A percentile compares a stretch with the other conserved stretches of the same genome.
phyloP scores from a whole-genome alignment of 2,329 filamentous ascomycete genomes.

The Microdochium bolleyi region DNA sequence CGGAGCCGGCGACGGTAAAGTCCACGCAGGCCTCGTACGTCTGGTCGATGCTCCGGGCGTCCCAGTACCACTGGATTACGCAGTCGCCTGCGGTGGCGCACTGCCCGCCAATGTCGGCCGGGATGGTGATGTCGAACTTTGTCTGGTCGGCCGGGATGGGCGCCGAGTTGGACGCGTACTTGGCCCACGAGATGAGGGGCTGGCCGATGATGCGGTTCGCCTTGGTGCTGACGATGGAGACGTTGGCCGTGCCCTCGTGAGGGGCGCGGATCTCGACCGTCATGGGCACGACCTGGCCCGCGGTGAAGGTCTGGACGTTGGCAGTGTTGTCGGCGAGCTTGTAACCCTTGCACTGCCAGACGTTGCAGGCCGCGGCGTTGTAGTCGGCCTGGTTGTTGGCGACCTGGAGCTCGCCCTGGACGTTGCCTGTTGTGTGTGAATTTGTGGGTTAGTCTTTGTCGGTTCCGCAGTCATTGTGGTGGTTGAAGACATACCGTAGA shows the following conservation, averaged over 20 bases:
- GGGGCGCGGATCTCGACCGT: conserved; percentile 39
- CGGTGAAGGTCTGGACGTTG: conserved; percentile 41
- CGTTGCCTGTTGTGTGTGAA: conserved; percentile 23
- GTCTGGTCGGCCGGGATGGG: conserved; percentile 34
- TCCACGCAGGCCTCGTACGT: conserved; percentile 11
- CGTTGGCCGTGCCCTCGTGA: conserved; percentile 46
- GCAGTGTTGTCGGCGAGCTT: conserved; percentile 44
- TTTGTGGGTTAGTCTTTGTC: background rate
- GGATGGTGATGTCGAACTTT: conserved; percentile 45
- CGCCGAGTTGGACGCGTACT: conserved; percentile 38
- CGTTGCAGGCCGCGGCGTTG: conserved; percentile 35
- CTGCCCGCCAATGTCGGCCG: conserved; percentile 31
- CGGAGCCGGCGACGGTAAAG: conserved; percentile 5
- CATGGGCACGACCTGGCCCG: conserved; percentile 35
- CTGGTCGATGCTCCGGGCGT: conserved; percentile 23
- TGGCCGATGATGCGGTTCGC: conserved; percentile 37
- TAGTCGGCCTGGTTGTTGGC: conserved; percentile 37
- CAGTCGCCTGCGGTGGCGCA: conserved; percentile 36
- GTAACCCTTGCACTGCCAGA: conserved; percentile 51
- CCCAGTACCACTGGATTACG: conserved; percentile 49
- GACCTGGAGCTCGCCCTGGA: conserved; percentile 45
- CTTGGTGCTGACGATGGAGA: conserved; percentile 41
- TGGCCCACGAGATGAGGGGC: conserved; percentile 35
- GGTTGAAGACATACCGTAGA: conserved; percentile 29
- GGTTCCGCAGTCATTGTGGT: background rate